These are phyloP conservation scores for Dioscorea alata DNA, from an alignment of 106 monocot genomes.

Conservation along the genomic window DNA sequence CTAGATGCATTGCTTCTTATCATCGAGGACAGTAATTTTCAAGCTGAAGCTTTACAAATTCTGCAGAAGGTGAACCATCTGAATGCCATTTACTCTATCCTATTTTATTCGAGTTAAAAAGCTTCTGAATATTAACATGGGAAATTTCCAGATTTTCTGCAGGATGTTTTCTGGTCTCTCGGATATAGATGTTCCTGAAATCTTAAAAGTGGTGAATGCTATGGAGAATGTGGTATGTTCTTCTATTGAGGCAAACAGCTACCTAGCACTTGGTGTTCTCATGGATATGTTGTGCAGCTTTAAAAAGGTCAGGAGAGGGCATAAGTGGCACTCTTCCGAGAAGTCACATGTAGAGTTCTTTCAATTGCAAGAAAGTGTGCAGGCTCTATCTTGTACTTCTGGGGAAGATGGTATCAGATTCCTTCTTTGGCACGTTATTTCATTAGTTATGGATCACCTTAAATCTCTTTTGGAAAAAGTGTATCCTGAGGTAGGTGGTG, in stretches of 20 bases:
- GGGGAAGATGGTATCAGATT: constrained; percentile 4
- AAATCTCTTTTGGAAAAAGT: constrained; percentile 25
- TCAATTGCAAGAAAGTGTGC: constrained; percentile 12
- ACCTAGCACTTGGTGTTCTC: constrained; percentile 38
- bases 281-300: constrained; percentile 38
- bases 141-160: constrained; percentile 8
- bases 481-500: not conserved
- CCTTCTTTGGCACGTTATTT: constrained; percentile 18
- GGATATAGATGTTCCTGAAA: constrained; percentile 16
- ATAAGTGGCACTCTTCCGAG: not conserved
- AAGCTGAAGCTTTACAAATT: constrained; percentile 30
- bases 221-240: constrained; percentile 25
- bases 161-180: constrained; percentile 6
- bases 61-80: constrained; percentile 45
- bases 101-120: not conserved
- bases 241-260: constrained; percentile 20
- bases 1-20: constrained; percentile 17
- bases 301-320: constrained; percentile 18
- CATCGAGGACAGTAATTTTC: constrained; percentile 27
- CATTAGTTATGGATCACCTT: constrained; percentile 28
- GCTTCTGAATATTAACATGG: constrained; percentile 1
- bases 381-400: constrained; percentile 2
- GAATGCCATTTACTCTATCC: not conserved
- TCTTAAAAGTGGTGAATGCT: constrained; percentile 29
- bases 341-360: constrained; percentile 4